Evolutionary conservation across 176 grass and related monocot genomes (phyloP), one percentile per base, ranked within the genome.

Genomic region (Oryza longistaminata): DNA sequence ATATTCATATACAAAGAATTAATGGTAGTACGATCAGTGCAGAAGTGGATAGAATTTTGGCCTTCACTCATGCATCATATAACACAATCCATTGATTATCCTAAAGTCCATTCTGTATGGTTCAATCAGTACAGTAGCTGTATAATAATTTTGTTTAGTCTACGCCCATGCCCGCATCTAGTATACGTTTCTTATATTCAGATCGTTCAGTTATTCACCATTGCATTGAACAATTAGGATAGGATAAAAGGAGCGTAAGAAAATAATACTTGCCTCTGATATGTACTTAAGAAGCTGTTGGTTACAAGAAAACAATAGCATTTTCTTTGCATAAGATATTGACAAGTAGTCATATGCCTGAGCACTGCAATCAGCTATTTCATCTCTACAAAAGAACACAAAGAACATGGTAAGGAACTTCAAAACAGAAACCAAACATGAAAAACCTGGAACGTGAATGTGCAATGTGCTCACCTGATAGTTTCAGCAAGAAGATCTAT

Each of bases 261-360:
- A 68, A 83, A 71, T 2, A 58, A 42, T 4, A 27, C 3, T 62
- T 92, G 94, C 94, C 94, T 94, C 81, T 84, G 90, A 83, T 77
- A 97, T 92, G 79, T 94, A 92, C 25, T 92, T 73, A 7, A 84
- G 58, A 92, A 97, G 74, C 65, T 97, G 73, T 68, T 97, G 86
- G 65, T 92, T 90, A 31, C 88, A 94, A 12, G 90, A 78, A 66
- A 92, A 94, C 90, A 91, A 91, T 34, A 92, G 68, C 80, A 94
- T 97, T 72, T 92, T 80, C 65, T 81, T 94, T 64, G 88, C 84
- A 78, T 89, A 88, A 84, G 73, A 71, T 82, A 88, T 37, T 68
- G 90, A 68, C 83, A 94, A 83, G 83, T 88, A 92, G 78, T 92
- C 92, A 84, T 97, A 94, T 52, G 95, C 90, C 55, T 94, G 86